These are phyloP conservation scores for Sphagnum fallax DNA, from an alignment of 228 moss, liverwort and hornwort genomes.

Conservation along the genomic window DNA sequence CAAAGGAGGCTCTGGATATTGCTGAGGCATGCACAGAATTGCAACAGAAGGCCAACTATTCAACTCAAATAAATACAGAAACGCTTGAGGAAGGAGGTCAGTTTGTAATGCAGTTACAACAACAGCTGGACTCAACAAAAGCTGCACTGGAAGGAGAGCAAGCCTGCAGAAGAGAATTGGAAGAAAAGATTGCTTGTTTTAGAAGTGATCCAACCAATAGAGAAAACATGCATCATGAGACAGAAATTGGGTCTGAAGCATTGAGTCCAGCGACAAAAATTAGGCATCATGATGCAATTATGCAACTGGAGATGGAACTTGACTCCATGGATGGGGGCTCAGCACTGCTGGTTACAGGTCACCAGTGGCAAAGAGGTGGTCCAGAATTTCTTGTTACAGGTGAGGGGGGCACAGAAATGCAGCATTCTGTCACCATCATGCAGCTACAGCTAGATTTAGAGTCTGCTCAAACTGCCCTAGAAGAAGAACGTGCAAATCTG, in stretches of 20 bases:
- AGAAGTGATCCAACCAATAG: not conserved
- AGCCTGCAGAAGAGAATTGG: slow-evolving; percentile 23
- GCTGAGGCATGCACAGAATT: slow-evolving; percentile 20
- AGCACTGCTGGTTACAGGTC: slow-evolving; percentile 30
- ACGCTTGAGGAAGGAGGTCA: not conserved
- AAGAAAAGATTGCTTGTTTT: slow-evolving; percentile 25
- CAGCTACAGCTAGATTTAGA: slow-evolving; percentile 79
- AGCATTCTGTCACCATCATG: slow-evolving; percentile 63
- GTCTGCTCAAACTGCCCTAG: slow-evolving; percentile 41
- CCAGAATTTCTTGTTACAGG: slow-evolving; percentile 12
- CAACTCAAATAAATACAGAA: no score
- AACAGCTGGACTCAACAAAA: slow-evolving; percentile 27
- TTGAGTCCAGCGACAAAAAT: slow-evolving; percentile 12
- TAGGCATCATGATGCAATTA: slow-evolving; percentile 47
- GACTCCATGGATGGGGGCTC: slow-evolving; percentile 34
- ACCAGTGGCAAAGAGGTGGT: slow-evolving; percentile 45
- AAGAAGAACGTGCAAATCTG: slow-evolving; percentile 47
- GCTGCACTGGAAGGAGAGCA: slow-evolving; percentile 30
- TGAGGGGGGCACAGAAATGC: slow-evolving; percentile 37
- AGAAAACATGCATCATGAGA: no score
- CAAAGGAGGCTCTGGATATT: slow-evolving; percentile 22
- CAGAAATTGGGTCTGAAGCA: no score
- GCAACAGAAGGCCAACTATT: slow-evolving; percentile 3
- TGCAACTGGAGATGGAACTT: slow-evolving; percentile 52
- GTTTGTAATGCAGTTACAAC: slow-evolving; percentile 26